These are phyloP conservation scores for Plantago rigida DNA, from an alignment of 305 asterid genomes.

Conservation along the genomic window DNA sequence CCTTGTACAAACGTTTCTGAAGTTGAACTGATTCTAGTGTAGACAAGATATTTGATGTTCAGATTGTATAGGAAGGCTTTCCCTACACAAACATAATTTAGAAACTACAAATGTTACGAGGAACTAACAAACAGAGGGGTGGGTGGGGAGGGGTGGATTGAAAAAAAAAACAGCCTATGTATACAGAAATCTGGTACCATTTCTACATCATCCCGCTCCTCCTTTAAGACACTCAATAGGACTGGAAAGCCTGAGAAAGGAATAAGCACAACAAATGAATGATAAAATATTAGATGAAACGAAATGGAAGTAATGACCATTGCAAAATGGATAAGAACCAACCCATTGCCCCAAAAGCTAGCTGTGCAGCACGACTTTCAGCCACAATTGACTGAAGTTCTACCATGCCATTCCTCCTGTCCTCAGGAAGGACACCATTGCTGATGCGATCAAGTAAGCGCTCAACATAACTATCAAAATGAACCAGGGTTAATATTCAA, in stretches of 20 bases:
- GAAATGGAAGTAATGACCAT: slow-evolving; percentile 12
- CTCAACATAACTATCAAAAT: slow-evolving; percentile 62
- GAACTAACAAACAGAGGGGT: no score
- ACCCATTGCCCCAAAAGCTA: slow-evolving; percentile 97
- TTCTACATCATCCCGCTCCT: slow-evolving; percentile 90
- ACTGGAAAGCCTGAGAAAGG: slow-evolving; percentile 60
- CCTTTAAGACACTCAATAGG: slow-evolving; percentile 65
- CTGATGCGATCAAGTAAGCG: slow-evolving; percentile 92
- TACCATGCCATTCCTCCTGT: slow-evolving; percentile 67
- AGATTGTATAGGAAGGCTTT: no score
- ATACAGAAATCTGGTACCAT: slow-evolving; percentile 51
- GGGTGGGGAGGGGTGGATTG: no score
- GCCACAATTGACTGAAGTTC: slow-evolving; percentile 86
- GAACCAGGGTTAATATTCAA: slow-evolving; percentile 15
- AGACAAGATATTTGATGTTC: no score
- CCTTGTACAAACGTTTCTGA: no score
- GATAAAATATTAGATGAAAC: slow-evolving; percentile 19
- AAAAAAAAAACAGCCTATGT: background rate
- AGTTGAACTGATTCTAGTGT: no score
- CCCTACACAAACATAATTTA: no score
- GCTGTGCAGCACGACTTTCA: slow-evolving; percentile 69
- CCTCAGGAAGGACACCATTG: slow-evolving; percentile 80
- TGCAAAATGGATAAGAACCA: slow-evolving; percentile 27
- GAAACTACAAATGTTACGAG: no score
- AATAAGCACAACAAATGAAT: slow-evolving; percentile 18